Evolutionary conservation across 208 protist species (phyloP), one percentile per base, ranked within the genome.

Genomic region (Acanthamoeba healyi): DNA sequence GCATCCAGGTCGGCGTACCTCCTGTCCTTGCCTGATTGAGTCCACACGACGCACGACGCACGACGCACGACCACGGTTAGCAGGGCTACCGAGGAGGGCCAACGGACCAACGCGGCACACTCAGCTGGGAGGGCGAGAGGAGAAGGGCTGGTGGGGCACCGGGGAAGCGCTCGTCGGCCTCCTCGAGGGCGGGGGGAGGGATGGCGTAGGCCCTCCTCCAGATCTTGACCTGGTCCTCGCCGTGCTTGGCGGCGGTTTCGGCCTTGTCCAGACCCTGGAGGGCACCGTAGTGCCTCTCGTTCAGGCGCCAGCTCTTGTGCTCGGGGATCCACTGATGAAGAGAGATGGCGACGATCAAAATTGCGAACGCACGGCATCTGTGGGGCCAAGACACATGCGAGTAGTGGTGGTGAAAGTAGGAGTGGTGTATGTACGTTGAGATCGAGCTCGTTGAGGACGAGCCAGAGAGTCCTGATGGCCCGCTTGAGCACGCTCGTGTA

Each of bases 201-300:
- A 96, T 96, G 67, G 94, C 96, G 63, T 97, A 98, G 14, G 94
- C 63, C 51, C 97, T 56, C 67, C 97, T 77, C 97, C 97, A 98
- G 49, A 97, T 65, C 9, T 94, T 63, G 26, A 98, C 97, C 94
- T 98, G 96, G 36, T 97, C 94, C 49, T 97, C 96, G 74, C 97
- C 97, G 67, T 97, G 96, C 77, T 97, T 98, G 32, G 93, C 67
- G 40, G 96, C 96, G 32, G 97, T 98, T 74, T 98, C 95, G 26
- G 94, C 51, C 72, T 98, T 98, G 95, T 98, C 96, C 19, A 98
- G 63, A 26, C 96, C 97, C 46, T 97, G 95, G 1, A 98, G 95
- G 34, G 91, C 96, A 94, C 97, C 97, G 74, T 98, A 98, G 61
- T 96, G 94, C 34, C 97, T 63, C 95, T 98, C 97, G 94, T 98